phyloP scores from a whole-genome alignment of 176 grass and related monocot genomes.

The Oryza glaberrima region DNA sequence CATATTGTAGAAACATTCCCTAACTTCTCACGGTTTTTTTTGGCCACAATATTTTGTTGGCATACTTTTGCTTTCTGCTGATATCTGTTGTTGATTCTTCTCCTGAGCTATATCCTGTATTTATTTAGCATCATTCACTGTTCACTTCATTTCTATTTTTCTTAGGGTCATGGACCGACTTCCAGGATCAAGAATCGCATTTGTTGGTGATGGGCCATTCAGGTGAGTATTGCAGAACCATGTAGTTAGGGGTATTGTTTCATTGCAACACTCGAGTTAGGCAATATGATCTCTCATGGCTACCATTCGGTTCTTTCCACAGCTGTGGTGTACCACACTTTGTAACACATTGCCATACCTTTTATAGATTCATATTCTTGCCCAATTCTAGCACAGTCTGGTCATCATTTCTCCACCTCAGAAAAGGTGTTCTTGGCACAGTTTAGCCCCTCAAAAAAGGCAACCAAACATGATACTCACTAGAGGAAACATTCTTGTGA shows the following conservation, averaged over 20 bases:
- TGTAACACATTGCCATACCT: not conserved
- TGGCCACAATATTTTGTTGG: not conserved
- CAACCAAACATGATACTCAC: not conserved
- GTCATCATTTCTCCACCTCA: not conserved
- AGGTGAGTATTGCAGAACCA: conserved; percentile 38
- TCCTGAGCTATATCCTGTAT: not conserved
- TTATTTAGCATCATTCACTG: not conserved
- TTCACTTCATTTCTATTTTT: conserved; percentile 19
- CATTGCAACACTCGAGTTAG: not conserved
- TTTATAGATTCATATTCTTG: not conserved
- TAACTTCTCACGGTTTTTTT: not conserved
- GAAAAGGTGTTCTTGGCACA: not conserved
- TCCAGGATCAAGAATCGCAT: conserved; percentile 64
- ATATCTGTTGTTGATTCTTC: not conserved
- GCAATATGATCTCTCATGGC: not conserved
- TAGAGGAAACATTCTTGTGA: not conserved
- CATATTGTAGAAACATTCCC: too few relatives aligned
- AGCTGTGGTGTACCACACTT: not conserved
- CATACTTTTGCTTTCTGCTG: not conserved
- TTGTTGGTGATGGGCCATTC: conserved; percentile 66
- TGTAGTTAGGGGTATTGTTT: not conserved
- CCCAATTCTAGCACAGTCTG: not conserved
- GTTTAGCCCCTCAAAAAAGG: not conserved
- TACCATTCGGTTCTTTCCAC: not conserved
- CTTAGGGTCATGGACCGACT: conserved; percentile 69